Conservation (phyloP, 148 eudicot species). For the Persicaria tinctoria region DNA sequence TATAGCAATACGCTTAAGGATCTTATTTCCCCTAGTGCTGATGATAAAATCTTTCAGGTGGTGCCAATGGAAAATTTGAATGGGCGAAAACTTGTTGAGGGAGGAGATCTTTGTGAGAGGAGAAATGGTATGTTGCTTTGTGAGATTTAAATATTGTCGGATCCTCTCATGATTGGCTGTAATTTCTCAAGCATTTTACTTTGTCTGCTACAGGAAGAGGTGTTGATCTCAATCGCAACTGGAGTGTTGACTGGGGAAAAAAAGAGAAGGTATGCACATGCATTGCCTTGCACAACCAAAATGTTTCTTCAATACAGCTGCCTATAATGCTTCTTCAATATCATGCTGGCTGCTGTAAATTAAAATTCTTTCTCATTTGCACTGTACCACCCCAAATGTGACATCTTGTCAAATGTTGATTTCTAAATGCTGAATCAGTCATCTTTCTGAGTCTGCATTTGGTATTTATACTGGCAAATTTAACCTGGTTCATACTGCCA, state of each 20-base stretch:
- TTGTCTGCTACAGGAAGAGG: constrained; percentile 75
- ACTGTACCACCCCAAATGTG: background rate
- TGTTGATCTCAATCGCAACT: constrained; percentile 97
- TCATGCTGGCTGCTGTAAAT: background rate
- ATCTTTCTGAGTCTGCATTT: background rate
- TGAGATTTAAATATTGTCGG: background rate
- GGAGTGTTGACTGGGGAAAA: constrained; percentile 99
- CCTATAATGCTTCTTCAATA: background rate
- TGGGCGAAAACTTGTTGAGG: constrained; percentile 92
- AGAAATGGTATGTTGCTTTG: constrained; percentile 59
- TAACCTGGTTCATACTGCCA: background rate
- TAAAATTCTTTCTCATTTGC: background rate
- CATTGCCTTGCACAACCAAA: background rate
- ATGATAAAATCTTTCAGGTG: constrained; percentile 35
- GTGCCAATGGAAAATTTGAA: constrained; percentile 92
- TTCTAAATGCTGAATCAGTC: background rate
- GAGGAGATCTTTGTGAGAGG: constrained; percentile 93
- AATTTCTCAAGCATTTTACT: constrained; percentile 11
- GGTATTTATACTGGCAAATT: background rate
- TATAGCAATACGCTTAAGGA: background rate
- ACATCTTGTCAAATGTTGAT: background rate
- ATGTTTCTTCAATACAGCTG: background rate
- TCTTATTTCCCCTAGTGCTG: background rate
- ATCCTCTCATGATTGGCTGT: background rate
- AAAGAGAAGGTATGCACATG: constrained; percentile 70